These are phyloP conservation scores for Paradendryphiella salina DNA, from an alignment of 2,329 filamentous ascomycete genomes.

Conservation along the genomic window DNA sequence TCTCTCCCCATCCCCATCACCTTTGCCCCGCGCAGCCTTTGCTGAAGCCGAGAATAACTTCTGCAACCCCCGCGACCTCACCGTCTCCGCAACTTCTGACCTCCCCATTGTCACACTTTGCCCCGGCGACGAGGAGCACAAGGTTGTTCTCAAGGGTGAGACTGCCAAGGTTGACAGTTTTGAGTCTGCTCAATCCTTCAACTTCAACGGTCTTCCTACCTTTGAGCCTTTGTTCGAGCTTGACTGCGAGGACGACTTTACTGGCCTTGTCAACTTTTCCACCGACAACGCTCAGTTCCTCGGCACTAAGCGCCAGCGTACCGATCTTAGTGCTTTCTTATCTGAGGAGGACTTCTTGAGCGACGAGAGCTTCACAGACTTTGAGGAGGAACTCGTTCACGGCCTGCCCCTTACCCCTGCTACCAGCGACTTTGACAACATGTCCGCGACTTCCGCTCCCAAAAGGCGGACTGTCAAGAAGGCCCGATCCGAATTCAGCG, in stretches of 20 bases:
- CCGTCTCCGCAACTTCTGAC: constrained; percentile 66
- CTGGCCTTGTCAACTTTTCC: constrained; percentile 71
- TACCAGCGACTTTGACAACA: constrained; percentile 53
- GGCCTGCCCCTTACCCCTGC: constrained; percentile 65
- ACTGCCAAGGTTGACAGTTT: constrained; percentile 44
- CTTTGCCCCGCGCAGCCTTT: constrained; percentile 69
- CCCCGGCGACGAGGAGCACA: constrained; percentile 65
- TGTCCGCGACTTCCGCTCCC: constrained; percentile 25
- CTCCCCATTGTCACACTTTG: constrained; percentile 66
- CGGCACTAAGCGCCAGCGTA: constrained; percentile 70
- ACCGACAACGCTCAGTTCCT: constrained; percentile 63
- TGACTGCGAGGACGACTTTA: constrained; percentile 89
- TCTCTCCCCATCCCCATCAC: constrained; percentile 83
- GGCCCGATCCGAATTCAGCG: constrained; percentile 35
- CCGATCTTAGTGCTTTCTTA: constrained; percentile 66
- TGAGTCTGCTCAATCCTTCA: constrained; percentile 39
- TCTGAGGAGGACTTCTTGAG: constrained; percentile 75
- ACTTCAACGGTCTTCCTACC: constrained; percentile 64
- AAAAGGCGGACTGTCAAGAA: constrained; percentile 40
- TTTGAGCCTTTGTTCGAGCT: constrained; percentile 89
- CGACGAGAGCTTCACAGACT: constrained; percentile 74
- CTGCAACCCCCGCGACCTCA: constrained; percentile 89
- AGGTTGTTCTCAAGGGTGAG: constrained; percentile 55
- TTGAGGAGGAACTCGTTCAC: constrained; percentile 69
- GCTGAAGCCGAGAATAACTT: constrained; percentile 78